phyloP scores from a whole-genome alignment of 208 protist genomes.

The Acanthamoeba divionensis region DNA sequence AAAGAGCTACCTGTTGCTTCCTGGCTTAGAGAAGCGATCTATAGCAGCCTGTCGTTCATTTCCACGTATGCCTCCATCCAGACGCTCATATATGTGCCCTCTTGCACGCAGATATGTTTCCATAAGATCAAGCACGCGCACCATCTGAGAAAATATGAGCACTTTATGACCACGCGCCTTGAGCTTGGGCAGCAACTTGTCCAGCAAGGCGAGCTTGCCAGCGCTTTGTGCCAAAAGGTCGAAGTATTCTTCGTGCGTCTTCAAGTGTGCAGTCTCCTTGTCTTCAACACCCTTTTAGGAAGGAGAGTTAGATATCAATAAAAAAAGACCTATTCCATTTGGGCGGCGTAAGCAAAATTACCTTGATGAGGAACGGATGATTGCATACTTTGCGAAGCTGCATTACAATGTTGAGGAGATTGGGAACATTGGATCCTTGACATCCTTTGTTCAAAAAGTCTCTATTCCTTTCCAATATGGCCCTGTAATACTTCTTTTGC shows the following conservation, averaged over 20 bases:
- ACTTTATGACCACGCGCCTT: conserved; percentile 79
- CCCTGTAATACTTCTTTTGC: conserved; percentile 85
- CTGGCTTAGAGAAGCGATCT: conserved; percentile 76
- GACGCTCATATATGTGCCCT: conserved; percentile 75
- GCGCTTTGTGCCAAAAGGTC: conserved; percentile 77
- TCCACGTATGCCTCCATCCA: conserved; percentile 78
- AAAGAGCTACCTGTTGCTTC: background rate
- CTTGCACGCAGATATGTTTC: conserved; percentile 75
- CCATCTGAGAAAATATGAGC: conserved; percentile 82
- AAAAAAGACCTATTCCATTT: conserved; percentile 27
- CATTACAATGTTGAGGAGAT: conserved; percentile 84
- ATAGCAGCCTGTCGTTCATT: conserved; percentile 77
- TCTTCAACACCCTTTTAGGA: conserved; percentile 43
- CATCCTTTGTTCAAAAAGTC: conserved; percentile 61
- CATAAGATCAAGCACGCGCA: conserved; percentile 77
- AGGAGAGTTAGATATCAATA: background rate
- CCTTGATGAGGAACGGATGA: conserved; percentile 75
- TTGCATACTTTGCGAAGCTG: conserved; percentile 79
- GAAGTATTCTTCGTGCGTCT: conserved; percentile 87
- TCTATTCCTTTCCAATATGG: conserved; percentile 76
- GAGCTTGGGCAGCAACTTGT: conserved; percentile 86
- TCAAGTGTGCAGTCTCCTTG: conserved; percentile 83
- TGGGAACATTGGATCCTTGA: conserved; percentile 21
- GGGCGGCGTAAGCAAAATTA: conserved; percentile 61
- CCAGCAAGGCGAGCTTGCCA: conserved; percentile 90